These are phyloP conservation scores for Sporothrix curviconia DNA, from an alignment of 2,329 filamentous ascomycete species.

Conservation along the genomic window DNA sequence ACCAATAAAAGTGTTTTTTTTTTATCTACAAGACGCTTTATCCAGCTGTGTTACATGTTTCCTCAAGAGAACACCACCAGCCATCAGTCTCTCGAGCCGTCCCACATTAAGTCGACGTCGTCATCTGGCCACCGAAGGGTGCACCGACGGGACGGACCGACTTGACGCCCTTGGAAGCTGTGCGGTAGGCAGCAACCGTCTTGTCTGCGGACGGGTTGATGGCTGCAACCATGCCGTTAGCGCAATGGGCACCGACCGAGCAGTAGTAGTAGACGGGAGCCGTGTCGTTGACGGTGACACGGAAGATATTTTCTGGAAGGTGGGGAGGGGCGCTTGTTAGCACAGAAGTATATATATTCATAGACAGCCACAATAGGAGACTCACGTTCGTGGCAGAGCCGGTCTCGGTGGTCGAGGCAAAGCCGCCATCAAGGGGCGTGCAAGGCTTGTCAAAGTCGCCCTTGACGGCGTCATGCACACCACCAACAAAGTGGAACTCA, in stretches of 20 bases:
- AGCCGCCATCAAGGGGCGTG: slow-evolving; percentile 27
- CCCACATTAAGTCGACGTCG: background rate
- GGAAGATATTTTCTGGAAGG: slow-evolving; percentile 14
- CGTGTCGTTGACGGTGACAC: slow-evolving; percentile 17
- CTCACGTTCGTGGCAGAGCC: slow-evolving; percentile 1
- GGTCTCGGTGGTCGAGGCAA: slow-evolving; percentile 10
- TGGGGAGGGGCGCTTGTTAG: too few relatives aligned
- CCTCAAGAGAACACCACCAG: too few relatives aligned
- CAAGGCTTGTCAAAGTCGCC: slow-evolving; percentile 44
- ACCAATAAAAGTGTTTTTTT: too few relatives aligned
- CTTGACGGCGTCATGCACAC: slow-evolving; percentile 44
- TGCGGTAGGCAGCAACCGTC: background rate
- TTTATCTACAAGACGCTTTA: too few relatives aligned
- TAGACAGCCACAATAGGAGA: too few relatives aligned
- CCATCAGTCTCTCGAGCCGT: too few relatives aligned
- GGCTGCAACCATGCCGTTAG: slow-evolving; percentile 19
- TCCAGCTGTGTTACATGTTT: too few relatives aligned
- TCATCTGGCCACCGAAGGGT: slow-evolving; percentile 1
- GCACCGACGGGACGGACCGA: background rate
- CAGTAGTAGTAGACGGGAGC: slow-evolving; percentile 18
- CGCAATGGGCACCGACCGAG: slow-evolving; percentile 19
- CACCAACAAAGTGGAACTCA: slow-evolving; percentile 47
- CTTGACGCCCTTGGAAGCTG: background rate
- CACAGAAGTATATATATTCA: too few relatives aligned
- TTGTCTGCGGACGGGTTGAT: slow-evolving; percentile 16